Conservation (phyloP, 2,329 filamentous ascomycete species). For the Ploettnerulaceae sp. region DNA sequence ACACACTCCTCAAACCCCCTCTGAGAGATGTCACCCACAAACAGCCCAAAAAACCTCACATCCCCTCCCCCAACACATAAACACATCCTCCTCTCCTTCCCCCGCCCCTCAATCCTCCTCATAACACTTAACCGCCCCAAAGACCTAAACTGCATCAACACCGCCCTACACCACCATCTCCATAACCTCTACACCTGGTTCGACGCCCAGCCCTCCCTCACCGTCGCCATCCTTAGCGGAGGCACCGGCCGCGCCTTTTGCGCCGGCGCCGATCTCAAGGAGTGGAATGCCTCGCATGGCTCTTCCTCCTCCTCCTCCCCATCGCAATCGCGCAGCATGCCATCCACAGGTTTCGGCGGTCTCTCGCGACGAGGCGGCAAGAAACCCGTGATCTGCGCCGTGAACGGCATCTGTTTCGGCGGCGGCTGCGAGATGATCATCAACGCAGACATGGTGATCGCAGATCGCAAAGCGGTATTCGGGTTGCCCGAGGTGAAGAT, state of each 20-base stretch:
- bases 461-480: conserved; percentile 54
- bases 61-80: too few species aligned
- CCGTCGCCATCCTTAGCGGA: conserved; percentile 60
- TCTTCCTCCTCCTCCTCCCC: conserved; percentile 10
- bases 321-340: conserved; percentile 4
- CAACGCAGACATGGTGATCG: conserved; percentile 69
- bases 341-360: conserved; percentile 56
- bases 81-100: too few species aligned
- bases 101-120: conserved; percentile 50
- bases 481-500: conserved; percentile 66
- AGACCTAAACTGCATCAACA: conserved; percentile 52
- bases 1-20: too few species aligned
- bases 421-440: conserved; percentile 73
- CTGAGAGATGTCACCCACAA: too few species aligned
- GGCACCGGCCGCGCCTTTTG: conserved; percentile 61
- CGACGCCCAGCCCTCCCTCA: conserved; percentile 52
- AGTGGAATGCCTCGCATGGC: conserved; percentile 50
- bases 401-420: conserved; percentile 70
- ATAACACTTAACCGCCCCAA: conserved; percentile 55
- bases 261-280: conserved; percentile 63
- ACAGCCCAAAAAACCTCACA: too few species aligned
- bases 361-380: conserved; percentile 61
- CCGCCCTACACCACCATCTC: conserved; percentile 37
- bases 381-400: conserved; percentile 72
- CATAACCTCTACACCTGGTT: conserved; percentile 52